phyloP scores from a whole-genome alignment of 768 basidiomycete genomes.

The Artomyces pyxidatus region DNA sequence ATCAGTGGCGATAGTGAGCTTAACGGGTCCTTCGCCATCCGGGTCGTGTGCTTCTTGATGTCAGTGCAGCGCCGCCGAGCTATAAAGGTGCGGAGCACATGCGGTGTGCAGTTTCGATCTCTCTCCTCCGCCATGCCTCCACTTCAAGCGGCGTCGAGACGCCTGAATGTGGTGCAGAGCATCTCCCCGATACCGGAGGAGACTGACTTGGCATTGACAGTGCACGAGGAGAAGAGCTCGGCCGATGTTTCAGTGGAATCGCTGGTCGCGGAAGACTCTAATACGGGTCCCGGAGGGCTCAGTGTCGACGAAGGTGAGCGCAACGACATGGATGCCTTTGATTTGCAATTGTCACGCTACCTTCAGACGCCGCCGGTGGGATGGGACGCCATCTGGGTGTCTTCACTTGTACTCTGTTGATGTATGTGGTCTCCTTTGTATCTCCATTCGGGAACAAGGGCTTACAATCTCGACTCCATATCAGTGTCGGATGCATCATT shows the following conservation, averaged over 20 bases:
- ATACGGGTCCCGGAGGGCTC: conserved; percentile 34
- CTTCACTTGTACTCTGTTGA: conserved; percentile 48
- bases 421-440: conserved; percentile 25
- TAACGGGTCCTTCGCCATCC: too few relatives aligned
- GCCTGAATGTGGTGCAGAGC: too few relatives aligned
- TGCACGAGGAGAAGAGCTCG: neutral
- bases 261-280: conserved; percentile 12
- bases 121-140: too few relatives aligned
- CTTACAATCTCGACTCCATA: neutral
- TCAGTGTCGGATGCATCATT: conserved; percentile 46
- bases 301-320: conserved; percentile 40
- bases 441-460: neutral
- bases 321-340: too few relatives aligned
- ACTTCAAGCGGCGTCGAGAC: too few relatives aligned
- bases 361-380: conserved; percentile 41
- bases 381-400: conserved; percentile 52
- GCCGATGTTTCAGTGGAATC: neutral
- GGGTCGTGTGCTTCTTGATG: too few relatives aligned
- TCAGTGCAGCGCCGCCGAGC: too few relatives aligned
- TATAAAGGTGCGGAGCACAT: too few relatives aligned
- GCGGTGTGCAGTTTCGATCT: too few relatives aligned
- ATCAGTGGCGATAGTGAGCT: too few relatives aligned
- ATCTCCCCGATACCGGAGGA: too few relatives aligned
- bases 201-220: neutral
- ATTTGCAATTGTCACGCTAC: neutral